A percentile compares a stretch with the other conserved stretches of the same genome.
These are phyloP conservation scores for Pyrus bretschneideri DNA, from an alignment of 306 rosid genomes.

Conservation along the genomic window DNA sequence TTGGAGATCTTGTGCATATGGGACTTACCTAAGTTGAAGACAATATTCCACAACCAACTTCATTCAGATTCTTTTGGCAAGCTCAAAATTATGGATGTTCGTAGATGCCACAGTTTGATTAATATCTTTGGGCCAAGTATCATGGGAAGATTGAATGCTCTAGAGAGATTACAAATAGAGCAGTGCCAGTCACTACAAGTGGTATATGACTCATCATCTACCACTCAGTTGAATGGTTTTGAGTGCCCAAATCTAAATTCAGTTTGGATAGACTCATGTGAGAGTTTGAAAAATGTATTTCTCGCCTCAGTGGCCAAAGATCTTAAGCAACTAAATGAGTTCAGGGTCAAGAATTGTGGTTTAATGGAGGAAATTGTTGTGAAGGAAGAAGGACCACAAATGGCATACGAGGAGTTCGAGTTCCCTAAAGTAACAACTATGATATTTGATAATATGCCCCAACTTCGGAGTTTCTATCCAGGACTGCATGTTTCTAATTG, in stretches of 20 bases:
- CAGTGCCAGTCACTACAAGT: neutral
- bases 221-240: neutral
- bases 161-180: rapidly evolving
- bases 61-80: neutral
- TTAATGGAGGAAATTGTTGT: neutral
- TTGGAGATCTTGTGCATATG: neutral
- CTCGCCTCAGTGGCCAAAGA: slow-evolving; percentile 17
- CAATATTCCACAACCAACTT: neutral
- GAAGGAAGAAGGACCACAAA: neutral
- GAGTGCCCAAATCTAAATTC: slow-evolving; percentile 8
- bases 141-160: neutral
- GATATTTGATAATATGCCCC: neutral
- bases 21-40: neutral
- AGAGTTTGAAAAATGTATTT: slow-evolving; percentile 19
- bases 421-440: neutral
- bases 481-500: no score
- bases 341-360: slow-evolving; percentile 19
- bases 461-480: slow-evolving; percentile 9
- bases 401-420: neutral
- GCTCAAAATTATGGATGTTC: neutral
- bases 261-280: slow-evolving; percentile 11
- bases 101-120: neutral
- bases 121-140: neutral
- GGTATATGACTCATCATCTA: no score
- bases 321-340: neutral